These are phyloP conservation scores for Gossypium stocksii DNA, from an alignment of 345 rosid genomes.

Conservation along the genomic window DNA sequence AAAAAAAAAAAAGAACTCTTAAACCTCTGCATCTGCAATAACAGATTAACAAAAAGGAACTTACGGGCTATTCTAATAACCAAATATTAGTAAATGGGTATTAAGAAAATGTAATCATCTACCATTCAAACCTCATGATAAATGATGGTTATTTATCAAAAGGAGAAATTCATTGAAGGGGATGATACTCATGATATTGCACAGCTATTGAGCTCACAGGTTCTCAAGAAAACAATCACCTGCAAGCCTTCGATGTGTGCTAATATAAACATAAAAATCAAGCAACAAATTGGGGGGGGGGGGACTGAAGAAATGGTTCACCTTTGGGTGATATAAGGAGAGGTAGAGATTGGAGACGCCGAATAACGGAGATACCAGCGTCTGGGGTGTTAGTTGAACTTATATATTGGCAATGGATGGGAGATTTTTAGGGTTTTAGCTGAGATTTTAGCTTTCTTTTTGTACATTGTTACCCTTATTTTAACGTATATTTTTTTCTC, in stretches of 20 bases:
- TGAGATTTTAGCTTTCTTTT: background rate
- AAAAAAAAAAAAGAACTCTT: background rate
- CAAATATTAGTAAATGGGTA: background rate
- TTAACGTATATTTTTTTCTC: background rate
- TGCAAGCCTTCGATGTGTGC: constrained; percentile 92
- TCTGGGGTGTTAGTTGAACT: background rate
- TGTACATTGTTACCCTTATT: background rate
- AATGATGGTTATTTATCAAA: constrained; percentile 18
- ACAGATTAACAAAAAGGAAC: background rate
- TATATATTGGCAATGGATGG: background rate
- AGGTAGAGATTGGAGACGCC: background rate
- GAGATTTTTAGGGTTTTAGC: background rate
- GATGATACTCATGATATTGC: constrained; percentile 45
- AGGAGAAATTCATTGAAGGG: constrained; percentile 22
- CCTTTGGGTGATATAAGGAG: background rate
- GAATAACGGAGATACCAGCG: background rate
- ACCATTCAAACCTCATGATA: constrained; percentile 23
- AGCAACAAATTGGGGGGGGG: background rate
- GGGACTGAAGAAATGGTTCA: background rate
- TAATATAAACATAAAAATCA: constrained; percentile 1
- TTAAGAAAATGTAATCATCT: constrained; percentile 36
- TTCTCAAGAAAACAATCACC: constrained; percentile 24
- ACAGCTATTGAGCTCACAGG: constrained; percentile 78
- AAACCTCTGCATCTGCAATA: background rate
- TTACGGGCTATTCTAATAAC: background rate